Base-by-base conservation (phyloP, 768 basidiomycete genomes). In the Agaricus sinodeliciosus region DNA sequence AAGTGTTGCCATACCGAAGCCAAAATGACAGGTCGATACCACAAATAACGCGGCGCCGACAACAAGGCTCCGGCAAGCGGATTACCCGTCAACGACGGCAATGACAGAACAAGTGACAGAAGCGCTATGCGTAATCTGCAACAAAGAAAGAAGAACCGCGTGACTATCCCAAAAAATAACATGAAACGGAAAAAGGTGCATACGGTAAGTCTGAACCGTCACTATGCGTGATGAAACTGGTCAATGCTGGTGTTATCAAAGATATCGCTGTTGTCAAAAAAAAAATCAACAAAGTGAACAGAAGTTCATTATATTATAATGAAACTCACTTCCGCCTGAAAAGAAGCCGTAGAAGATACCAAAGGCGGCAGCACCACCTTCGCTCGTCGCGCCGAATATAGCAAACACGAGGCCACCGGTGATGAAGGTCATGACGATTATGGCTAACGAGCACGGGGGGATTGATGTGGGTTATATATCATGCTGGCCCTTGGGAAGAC, bases 291-390 rank as follows among this genome's bases (percentile, higher is more conserved):
- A 22, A 25, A n/a, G n/a, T n/a, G n/a, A n/a, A n/a, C n/a, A n/a
- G n/a, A n/a, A n/a, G n/a, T n/a, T n/a, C n/a, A n/a, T n/a, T n/a
- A n/a, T n/a, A n/a, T n/a, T n/a, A 36, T 28, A 35, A 19, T 49
- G 45, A 37, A 31, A 31, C 31, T 54, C 56, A 79, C 77, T 70
- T 62, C 73, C 76, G 35, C 79, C 79, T 37, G 77, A 77, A 62
- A 79, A 78, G 63, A 79, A 79, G 0, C 80, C 80, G 59, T 79
- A 81, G 47, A 75, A 67, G 18, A 79, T 61, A 7, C 64, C 74
- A 62, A 80, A 78, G 4, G 70, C 60, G 8, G 71, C 63, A 26
- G 75, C 69, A 15, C 78, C 78, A 3, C 63, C 65, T 26, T 69
- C 58, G 45, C 59, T 73, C 5, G 66, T 69, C 0, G 74, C 75